Percentiles rank a stretch among this genome's conserved stretches.
Evolutionary conservation across 768 basidiomycete genomes (phyloP).

Genomic region (Leccinum truebloodii): DNA sequence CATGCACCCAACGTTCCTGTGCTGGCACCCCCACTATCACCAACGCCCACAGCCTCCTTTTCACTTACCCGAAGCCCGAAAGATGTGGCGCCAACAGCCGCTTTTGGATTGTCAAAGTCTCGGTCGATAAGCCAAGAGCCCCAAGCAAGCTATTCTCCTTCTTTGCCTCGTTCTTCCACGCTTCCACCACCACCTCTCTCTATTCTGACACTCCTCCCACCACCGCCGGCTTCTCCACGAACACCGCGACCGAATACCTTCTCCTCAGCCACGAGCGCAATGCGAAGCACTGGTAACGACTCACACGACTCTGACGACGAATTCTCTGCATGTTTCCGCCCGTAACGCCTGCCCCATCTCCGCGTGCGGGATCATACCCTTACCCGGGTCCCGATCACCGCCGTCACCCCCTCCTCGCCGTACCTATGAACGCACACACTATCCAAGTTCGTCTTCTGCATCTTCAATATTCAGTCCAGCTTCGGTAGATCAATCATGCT

Average conservation of each 20-base stretch:
- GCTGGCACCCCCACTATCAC: constrained; percentile 29
- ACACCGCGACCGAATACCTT: constrained; percentile 28
- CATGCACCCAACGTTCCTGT: constrained; percentile 12
- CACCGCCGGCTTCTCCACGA: constrained; percentile 33
- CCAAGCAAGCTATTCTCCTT: constrained; percentile 21
- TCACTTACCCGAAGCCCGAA: constrained; percentile 18
- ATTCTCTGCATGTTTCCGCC: constrained; percentile 48
- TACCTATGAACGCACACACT: constrained; percentile 24
- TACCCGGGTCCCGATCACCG: constrained; percentile 23
- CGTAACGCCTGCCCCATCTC: constrained; percentile 8
- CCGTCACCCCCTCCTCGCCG: constrained; percentile 33
- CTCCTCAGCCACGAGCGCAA: constrained; percentile 6
- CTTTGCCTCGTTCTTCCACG: constrained; percentile 20
- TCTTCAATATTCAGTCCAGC: constrained; percentile 28
- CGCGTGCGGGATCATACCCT: constrained; percentile 10
- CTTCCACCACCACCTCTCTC: constrained; percentile 28
- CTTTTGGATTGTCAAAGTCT: constrained; percentile 5
- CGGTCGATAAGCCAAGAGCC: constrained; percentile 14
- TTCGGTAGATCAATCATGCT: constrained; percentile 19
- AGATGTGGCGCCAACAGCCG: constrained; percentile 1
- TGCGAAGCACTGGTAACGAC: constrained; percentile 15
- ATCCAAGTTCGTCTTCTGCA: constrained; percentile 25
- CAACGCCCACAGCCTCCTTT: constrained; percentile 31
- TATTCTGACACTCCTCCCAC: constrained; percentile 32
- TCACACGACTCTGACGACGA: constrained; percentile 42